phyloP scores from a whole-genome alignment of 208 protist genomes.

The Leishmania gerbilli region DNA sequence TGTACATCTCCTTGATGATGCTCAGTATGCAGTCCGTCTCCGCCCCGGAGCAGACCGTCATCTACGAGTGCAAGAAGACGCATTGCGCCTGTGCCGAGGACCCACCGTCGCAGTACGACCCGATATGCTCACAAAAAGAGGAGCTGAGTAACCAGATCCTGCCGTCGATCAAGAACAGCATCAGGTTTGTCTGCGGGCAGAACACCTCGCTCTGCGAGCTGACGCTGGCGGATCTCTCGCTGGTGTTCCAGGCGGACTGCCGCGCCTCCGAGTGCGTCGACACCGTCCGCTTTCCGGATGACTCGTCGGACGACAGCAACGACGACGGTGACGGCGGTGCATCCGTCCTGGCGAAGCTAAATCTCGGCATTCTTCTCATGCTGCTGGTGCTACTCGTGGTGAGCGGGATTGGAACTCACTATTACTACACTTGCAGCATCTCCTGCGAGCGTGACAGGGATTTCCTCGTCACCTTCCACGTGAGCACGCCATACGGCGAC shows the following conservation, averaged over 20 bases:
- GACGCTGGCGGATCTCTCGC: conserved; percentile 53
- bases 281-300: conserved; percentile 43
- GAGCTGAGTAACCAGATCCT: conserved; percentile 59
- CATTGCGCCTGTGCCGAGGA: conserved; percentile 70
- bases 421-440: conserved; percentile 32
- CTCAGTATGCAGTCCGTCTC: conserved; percentile 49
- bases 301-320: conserved; percentile 16
- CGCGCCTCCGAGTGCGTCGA: conserved; percentile 79
- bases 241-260: conserved; percentile 75
- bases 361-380: conserved; percentile 33
- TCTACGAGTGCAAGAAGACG: conserved; percentile 72
- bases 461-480: conserved; percentile 66
- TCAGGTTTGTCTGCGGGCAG: conserved; percentile 51
- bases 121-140: conserved; percentile 61
- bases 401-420: conserved; percentile 40
- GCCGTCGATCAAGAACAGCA: conserved; percentile 58
- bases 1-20: conserved; percentile 72
- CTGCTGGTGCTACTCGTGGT: conserved; percentile 33
- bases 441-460: conserved; percentile 39
- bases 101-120: conserved; percentile 56
- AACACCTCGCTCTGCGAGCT: conserved; percentile 45
- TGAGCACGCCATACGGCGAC: conserved; percentile 25
- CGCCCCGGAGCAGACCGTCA: conserved; percentile 18
- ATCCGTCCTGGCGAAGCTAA: conserved; percentile 14
- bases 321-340: conserved; percentile 10